These are phyloP conservation scores for Brettanomyces anomalus DNA, from an alignment of 805 yeast species.

Conservation along the genomic window DNA sequence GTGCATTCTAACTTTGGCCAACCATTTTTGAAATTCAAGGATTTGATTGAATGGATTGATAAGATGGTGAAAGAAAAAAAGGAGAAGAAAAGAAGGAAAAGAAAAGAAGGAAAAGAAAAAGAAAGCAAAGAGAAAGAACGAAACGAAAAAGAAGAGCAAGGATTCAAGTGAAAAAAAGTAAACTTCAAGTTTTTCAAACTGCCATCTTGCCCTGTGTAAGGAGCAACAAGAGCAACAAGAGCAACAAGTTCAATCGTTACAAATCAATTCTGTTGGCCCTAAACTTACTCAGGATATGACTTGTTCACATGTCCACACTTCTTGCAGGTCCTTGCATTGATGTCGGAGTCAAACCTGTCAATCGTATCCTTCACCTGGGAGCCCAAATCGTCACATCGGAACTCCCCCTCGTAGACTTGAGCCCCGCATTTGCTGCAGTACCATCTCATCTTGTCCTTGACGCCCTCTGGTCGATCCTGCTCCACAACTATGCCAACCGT, in stretches of 20 bases:
- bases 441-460: conserved; percentile 76
- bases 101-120: background rate
- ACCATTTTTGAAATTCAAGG: too few relatives aligned
- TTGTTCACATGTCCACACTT: conserved; percentile 67
- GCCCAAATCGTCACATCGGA: conserved; percentile 75
- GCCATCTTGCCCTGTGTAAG: too few relatives aligned
- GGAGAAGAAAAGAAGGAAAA: background rate
- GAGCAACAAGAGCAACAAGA: too few relatives aligned
- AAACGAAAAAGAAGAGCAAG: too few relatives aligned
- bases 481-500: conserved; percentile 89
- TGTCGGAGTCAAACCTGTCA: conserved; percentile 53
- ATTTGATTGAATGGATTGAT: too few relatives aligned
- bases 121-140: too few relatives aligned
- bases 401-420: conserved; percentile 57
- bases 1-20: too few relatives aligned
- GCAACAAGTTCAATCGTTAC: too few relatives aligned
- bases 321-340: conserved; percentile 59
- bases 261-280: too few relatives aligned
- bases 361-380: conserved; percentile 86
- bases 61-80: too few relatives aligned
- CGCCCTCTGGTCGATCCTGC: conserved; percentile 74
- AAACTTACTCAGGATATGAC: conserved; percentile 43
- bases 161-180: too few relatives aligned
- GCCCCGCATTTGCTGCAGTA: conserved; percentile 66
- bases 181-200: too few relatives aligned